A percentile compares a stretch with the other conserved stretches of the same genome.
These are phyloP conservation scores for Alternaria panax DNA, from an alignment of 2,329 filamentous ascomycete genomes.

Conservation along the genomic window DNA sequence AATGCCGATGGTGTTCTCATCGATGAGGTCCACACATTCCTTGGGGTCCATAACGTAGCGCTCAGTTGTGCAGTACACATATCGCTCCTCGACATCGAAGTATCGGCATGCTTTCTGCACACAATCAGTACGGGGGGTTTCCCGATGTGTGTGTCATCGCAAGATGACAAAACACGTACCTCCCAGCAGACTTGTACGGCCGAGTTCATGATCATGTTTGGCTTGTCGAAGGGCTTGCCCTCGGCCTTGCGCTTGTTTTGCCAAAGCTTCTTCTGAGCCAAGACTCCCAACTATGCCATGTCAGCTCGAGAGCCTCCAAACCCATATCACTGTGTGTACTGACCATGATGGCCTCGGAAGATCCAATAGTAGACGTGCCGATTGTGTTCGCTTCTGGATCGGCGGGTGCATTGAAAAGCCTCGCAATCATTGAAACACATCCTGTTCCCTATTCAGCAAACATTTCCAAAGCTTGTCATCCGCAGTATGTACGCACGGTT, in stretches of 20 bases:
- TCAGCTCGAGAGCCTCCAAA: constrained; percentile 8
- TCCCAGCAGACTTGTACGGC: constrained; percentile 98
- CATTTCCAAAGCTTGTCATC: constrained; percentile 74
- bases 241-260: constrained; percentile 82
- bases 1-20: constrained; percentile 85
- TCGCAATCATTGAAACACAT: constrained; percentile 67
- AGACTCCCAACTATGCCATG: constrained; percentile 64
- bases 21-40: constrained; percentile 66
- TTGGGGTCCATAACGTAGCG: constrained; percentile 71
- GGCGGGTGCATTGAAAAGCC: constrained; percentile 80
- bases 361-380: constrained; percentile 88
- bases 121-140: neutral
- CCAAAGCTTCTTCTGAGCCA: constrained; percentile 97
- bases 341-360: constrained; percentile 76
- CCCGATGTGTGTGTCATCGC: too few species aligned
- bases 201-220: constrained; percentile 95
- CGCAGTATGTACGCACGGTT: constrained; percentile 77
- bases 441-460: constrained; percentile 17
- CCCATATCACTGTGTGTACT: constrained; percentile 1
- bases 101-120: constrained; percentile 72
- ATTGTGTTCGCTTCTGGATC: constrained; percentile 69
- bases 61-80: constrained; percentile 67
- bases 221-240: constrained; percentile 79
- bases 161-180: constrained; percentile 7
- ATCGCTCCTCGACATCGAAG: constrained; percentile 93